Evolutionary conservation across 129 eudicot genomes (phyloP), one percentile per base, ranked within the genome.

Genomic region (Sambucus nigra): DNA sequence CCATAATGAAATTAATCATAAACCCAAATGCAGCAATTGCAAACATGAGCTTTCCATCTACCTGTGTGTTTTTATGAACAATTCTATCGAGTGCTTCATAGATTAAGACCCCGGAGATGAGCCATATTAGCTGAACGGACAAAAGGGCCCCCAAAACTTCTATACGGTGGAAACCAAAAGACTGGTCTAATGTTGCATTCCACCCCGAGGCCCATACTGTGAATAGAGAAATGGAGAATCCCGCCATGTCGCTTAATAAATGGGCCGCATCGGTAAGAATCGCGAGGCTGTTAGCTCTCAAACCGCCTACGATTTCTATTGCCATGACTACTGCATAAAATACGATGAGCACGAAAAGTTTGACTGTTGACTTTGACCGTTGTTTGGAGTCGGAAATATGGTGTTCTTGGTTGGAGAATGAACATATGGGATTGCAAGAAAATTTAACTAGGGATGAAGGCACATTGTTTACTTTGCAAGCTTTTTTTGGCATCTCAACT

Each of bases 261-360:
- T 86, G 91, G 24, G 80, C 81, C 17, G 91, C 95, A 60, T 86
- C 95, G 9, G 91, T 78, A 19, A 86, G 91, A 52, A 86, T 67
- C 3, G 95, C 86, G 22, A 86, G 69, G 74, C 95, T 86, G 68
- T 86, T 77, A 33, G 95, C 71, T 64, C 58, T 81, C 3, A 86
- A 21, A n/a, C 91, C 95, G 33, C 95, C 86, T 35, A 77, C 62
- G 10, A 81, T 67, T 69, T 86, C 91, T 7, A 75, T 69, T 13
- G 31, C 57, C 91, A 81, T 86, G 63, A 75, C 79, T 8, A 86
- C 57, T 35, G 57, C 5, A 46, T 69, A 75, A 61, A 75, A 77
- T n/a, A 67, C 22, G 47, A 81, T 51, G 28, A 81, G 86, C 55
- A 80, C 70, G 11, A 50, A 58, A 47, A 84, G 94, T 59, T 84